phyloP scores from a whole-genome alignment of 2,329 filamentous ascomycete species.

The Penicillium polonicum region DNA sequence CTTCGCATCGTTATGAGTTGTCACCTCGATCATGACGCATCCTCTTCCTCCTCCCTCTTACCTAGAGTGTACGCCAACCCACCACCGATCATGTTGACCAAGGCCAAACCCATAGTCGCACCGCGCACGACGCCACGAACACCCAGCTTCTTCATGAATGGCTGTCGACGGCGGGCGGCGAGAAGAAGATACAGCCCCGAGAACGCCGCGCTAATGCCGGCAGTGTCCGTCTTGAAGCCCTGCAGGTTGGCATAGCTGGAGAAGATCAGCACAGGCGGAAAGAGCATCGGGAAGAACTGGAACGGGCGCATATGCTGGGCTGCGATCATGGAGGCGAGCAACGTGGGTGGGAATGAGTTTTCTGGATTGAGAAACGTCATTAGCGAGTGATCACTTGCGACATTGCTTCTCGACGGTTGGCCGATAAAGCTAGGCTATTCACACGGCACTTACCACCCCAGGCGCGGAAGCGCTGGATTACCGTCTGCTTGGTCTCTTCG shows the following conservation, averaged over 20 bases:
- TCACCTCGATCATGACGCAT: constrained; percentile 7
- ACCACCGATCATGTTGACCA: constrained; percentile 48
- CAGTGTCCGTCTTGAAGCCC: constrained; percentile 62
- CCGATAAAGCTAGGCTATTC: background rate
- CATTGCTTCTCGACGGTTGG: background rate
- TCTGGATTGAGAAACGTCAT: constrained; percentile 44
- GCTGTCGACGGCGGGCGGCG: constrained; percentile 56
- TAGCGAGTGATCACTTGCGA: background rate
- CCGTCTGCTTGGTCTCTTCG: constrained; percentile 39
- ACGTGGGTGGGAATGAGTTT: constrained; percentile 62
- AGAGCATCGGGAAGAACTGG: constrained; percentile 64
- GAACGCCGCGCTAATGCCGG: constrained; percentile 64
- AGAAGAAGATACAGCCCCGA: constrained; percentile 64
- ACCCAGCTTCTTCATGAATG: constrained; percentile 47
- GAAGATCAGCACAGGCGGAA: constrained; percentile 65
- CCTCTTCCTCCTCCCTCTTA: constrained; percentile 41
- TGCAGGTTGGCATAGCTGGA: constrained; percentile 65
- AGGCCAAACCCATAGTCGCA: constrained; percentile 46
- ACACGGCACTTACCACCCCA: constrained; percentile 44
- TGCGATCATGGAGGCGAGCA: constrained; percentile 65
- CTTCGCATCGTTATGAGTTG: background rate
- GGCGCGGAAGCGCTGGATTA: constrained; percentile 39
- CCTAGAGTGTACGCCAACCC: constrained; percentile 49
- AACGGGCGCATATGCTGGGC: constrained; percentile 67
- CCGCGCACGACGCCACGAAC: constrained; percentile 47